Evolutionary conservation across 2,329 filamentous ascomycete genomes (phyloP), one percentile per base, ranked within the genome.

Genomic region (Arthrobotrys musiformis): DNA sequence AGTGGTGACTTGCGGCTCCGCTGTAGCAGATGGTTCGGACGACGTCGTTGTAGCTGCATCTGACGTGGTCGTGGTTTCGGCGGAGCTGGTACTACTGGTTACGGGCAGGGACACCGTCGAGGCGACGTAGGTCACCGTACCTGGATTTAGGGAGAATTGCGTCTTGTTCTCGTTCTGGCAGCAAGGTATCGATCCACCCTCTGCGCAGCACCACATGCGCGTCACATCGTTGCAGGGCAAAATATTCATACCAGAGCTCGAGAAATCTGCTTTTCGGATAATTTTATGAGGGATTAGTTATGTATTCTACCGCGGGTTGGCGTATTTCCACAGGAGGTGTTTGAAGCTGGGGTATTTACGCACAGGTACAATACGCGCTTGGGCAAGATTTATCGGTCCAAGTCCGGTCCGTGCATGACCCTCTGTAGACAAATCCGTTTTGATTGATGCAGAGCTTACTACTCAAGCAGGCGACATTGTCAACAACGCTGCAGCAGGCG

Each of bases 401-500:
- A 4, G 46, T 35, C n/a, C 17, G 24, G 33, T 76, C 72, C 6
- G 72, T 76, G 22, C 72, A 76, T 8, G 35, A 58, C 44, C 72
- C 72, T 66, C 72, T 62, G 19, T 76, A 76, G 22, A 76, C 50
- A 40, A 70, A 76, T 46, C 72, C 72, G n/a, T 46, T 64, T 28
- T 48, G 11, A 30, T 69, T 69, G 40, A 60, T 50, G 28, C 72
- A 76, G 11, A 70, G 24, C 0, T 63, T 69, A 30, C 72, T 76
- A 44, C 64, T 66, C 37, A 76, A 40, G 48, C 72, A 76, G n/a
- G 22, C 72, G 9, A 70, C 64, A 19, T 76, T 64, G 52, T 76
- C 72, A 4, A 58, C 68, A 6, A 40, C 8, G 13, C 46, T 22
- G 13, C 72, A 76, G 50, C 72, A 76, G 17, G 64, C 26, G 30